These are phyloP conservation scores for Penicillium sp. DNA, from an alignment of 2,329 filamentous ascomycete species.

Conservation along the genomic window DNA sequence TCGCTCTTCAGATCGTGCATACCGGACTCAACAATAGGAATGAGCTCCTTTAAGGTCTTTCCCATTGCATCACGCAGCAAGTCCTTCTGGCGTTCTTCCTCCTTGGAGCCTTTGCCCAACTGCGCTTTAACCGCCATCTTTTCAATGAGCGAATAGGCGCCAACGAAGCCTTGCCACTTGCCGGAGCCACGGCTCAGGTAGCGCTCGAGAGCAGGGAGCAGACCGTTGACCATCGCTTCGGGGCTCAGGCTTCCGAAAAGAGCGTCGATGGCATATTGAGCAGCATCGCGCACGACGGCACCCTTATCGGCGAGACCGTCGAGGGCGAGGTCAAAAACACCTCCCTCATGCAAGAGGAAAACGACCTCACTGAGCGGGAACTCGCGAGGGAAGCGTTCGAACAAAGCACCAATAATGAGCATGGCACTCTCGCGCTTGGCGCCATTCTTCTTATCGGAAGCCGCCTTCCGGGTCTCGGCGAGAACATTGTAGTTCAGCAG, in stretches of 20 bases:
- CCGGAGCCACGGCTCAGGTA: constrained; percentile 82
- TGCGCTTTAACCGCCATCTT: constrained; percentile 95
- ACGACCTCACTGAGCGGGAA: constrained; percentile 77
- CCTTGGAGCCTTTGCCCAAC: constrained; percentile 77
- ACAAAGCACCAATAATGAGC: constrained; percentile 89
- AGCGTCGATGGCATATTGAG: constrained; percentile 89
- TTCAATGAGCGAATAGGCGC: constrained; percentile 78
- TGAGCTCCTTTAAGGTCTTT: constrained; percentile 71
- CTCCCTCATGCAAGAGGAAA: constrained; percentile 77
- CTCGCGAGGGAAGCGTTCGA: constrained; percentile 79
- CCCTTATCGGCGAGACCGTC: constrained; percentile 91
- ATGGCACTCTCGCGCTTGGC: constrained; percentile 84
- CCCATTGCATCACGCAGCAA: constrained; percentile 88
- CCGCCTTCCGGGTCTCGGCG: constrained; percentile 69
- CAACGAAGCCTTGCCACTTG: constrained; percentile 97
- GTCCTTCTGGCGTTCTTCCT: constrained; percentile 85
- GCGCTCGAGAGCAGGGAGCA: constrained; percentile 70
- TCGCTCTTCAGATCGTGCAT: constrained; percentile 97
- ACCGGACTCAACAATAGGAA: constrained; percentile 83
- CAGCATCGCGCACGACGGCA: constrained; percentile 80
- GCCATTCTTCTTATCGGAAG: constrained; percentile 89
- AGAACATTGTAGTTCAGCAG: constrained; percentile 62
- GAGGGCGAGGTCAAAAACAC: constrained; percentile 68
- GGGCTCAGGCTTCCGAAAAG: constrained; percentile 75
- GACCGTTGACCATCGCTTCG: constrained; percentile 78